phyloP scores from a whole-genome alignment of 208 protist species.

The Leishmania arabica region DNA sequence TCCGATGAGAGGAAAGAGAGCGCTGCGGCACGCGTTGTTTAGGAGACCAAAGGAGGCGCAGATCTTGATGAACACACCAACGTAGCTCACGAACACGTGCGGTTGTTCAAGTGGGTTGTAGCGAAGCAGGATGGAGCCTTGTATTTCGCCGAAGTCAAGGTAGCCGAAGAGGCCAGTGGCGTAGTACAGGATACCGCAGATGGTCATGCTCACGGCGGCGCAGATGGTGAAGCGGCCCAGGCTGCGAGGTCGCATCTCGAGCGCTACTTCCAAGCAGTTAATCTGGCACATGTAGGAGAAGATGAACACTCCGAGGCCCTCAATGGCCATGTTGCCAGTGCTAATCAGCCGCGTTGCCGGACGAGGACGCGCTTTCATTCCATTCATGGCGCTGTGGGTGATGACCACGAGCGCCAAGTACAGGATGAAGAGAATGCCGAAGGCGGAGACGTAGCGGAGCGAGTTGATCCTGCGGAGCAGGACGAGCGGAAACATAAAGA shows the following conservation, averaged over 20 bases:
- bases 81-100: slow-evolving; percentile 45
- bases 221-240: slow-evolving; percentile 25
- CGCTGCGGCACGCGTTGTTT: slow-evolving; percentile 42
- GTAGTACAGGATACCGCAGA: slow-evolving; percentile 59
- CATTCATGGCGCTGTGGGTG: slow-evolving; percentile 48
- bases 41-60: slow-evolving; percentile 56
- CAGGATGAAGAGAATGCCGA: slow-evolving; percentile 55
- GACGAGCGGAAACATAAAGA: slow-evolving; percentile 59
- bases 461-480: slow-evolving; percentile 57
- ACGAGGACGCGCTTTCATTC: slow-evolving; percentile 23
- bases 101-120: slow-evolving; percentile 49
- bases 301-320: slow-evolving; percentile 52
- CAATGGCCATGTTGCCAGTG: slow-evolving; percentile 32
- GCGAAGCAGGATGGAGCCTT: slow-evolving; percentile 43
- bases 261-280: slow-evolving; percentile 48
- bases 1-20: slow-evolving; percentile 40
- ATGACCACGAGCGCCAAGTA: slow-evolving; percentile 52
- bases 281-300: slow-evolving; percentile 65
- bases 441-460: slow-evolving; percentile 59
- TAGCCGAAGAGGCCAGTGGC: slow-evolving; percentile 65
- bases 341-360: slow-evolving; percentile 18
- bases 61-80: slow-evolving; percentile 69
- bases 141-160: slow-evolving; percentile 53
- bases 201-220: slow-evolving; percentile 35
- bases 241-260: slow-evolving; percentile 41